Percentiles rank a stretch among this genome's conserved stretches.
Evolutionary conservation across 345 rosid genomes (phyloP).

Genomic region (Salix arbutifolia): DNA sequence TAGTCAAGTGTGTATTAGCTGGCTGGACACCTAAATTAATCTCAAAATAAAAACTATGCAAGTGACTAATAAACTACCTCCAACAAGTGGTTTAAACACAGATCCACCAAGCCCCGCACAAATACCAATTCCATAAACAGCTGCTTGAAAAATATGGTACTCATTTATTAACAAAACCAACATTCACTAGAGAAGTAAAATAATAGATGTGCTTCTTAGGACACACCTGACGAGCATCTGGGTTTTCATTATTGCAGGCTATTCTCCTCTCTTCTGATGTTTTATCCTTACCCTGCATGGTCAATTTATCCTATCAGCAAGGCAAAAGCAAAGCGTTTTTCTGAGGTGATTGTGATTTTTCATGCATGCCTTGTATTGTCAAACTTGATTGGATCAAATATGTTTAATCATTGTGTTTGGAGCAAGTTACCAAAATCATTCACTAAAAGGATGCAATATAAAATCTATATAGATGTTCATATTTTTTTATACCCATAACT

Average conservation of each 20-base stretch:
- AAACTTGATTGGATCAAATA: not conserved
- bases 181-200: not conserved
- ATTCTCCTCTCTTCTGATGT: slow-evolving; percentile 98
- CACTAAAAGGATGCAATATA: not conserved
- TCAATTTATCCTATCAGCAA: slow-evolving; percentile 6
- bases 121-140: slow-evolving; percentile 98
- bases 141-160: slow-evolving; percentile 56
- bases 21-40: too few relatives aligned
- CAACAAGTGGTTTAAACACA: slow-evolving; percentile 85
- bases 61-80: slow-evolving; percentile 44
- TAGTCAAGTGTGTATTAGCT: too few relatives aligned
- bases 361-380: not conserved
- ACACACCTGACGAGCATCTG: slow-evolving; percentile 91
- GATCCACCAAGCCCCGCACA: slow-evolving; percentile 96
- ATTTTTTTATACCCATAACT: too few relatives aligned
- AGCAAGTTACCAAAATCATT: not conserved
- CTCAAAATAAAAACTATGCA: too few relatives aligned
- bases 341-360: not conserved
- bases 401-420: not conserved
- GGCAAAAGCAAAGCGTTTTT: not conserved
- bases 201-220: not conserved
- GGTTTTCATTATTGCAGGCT: slow-evolving; percentile 93
- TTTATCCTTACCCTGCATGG: slow-evolving; percentile 84
- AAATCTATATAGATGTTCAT: not conserved
- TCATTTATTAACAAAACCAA: not conserved